Evolutionary conservation across 1,139 yeast genomes (phyloP), one percentile per base, ranked within the genome.

Genomic region (Suhomyces guaymorum): DNA sequence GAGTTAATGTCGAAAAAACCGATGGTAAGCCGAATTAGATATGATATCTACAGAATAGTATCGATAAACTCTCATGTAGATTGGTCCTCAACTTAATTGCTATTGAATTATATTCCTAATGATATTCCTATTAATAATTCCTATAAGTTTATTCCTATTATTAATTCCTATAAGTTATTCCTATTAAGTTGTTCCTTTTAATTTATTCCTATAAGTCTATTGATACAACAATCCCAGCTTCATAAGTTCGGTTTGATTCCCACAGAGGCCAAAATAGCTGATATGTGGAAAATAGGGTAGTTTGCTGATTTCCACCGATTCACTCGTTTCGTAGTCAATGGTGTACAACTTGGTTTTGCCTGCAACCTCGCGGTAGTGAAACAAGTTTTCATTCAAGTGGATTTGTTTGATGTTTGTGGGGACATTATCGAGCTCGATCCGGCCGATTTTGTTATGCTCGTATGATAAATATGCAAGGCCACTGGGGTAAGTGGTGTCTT

Each of bases 231-330:
- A n/a, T 1, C 43, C 44, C 43, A 39, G 46, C 17, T 28, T 37
- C 38, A 43, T 40, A 16, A 43, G 18, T 12, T 41, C 41, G 8
- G 46, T 43, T 22, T 39, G 44, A 31, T 43, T 43, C 5, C 45
- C 47, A 19, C 34, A 33, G 5, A 43, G 21, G 4, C 46, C 47
- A 17, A 43, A 37, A 22, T 39, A 42, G 19, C 34, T 33, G 11
- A 43, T 39, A 14, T 26, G 22, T 17, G 47, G 47, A 27, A 43
- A 43, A 24, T 37, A 42, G 3, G 47, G 47, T 14, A 43, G 26
- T n/a, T 29, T 28, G n/a, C 28, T 28, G 2, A 31, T 24, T n/a
- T 33, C 33, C n/a, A 22, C 30, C 6, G 16, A 13, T 4, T 24
- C n/a, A 7, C 22, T 19, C 2, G 26, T 20, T 8, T 24, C 25